Base-by-base conservation (phyloP, 352 stramenopile species). In the Phytophthora kernoviae region DNA sequence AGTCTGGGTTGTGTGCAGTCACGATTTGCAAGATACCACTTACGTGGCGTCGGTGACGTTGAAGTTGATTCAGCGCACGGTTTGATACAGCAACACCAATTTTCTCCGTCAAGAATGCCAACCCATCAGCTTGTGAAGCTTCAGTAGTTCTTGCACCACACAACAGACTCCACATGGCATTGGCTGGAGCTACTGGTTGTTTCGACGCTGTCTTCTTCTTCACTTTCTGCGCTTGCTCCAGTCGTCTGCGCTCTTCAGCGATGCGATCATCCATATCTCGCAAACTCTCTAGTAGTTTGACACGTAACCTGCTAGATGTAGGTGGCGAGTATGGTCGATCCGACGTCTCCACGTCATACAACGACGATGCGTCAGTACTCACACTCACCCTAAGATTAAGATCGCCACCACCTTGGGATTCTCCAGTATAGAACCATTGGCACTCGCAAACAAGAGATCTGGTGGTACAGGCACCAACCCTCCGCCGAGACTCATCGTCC, bases 1-100 rank as follows among this genome's bases (percentile, higher is more conserved):
- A 53, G 47, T 95, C 86, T 1, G 83, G 81, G 48, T 92, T 91
- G 49, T 93, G 86, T 42, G 75, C 85, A 10, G 70, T 87, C 46
- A 93, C 79, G 32, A 93, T 93, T 69, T 95, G 77, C 26, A 93
- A 73, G 44, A 95, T 89, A 5, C 86, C 79, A 37, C 75, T 62
- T 24, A 93, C 74, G 42, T 95, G 84, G 0, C 84, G 82, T 3
- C 82, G 79, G 45, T 93, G 82, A n/a, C 86, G 82, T 37, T 89
- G 79, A 30, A 95, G 65, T 45, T 93, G 86, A 50, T 95, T 95
- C 36, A 93, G 54, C 6, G 79, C 79, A 22, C 86, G 79, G 27
- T 89, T 81, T 49, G 89, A 85, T 12, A 82, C 61, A 8, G 80
- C 69, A 15, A 90, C 58, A 0, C 77, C 65, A 1, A 95, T 59